Evolutionary conservation across 139 green algal genomes (phyloP), one percentile per base, ranked within the genome.

Genomic region (Pleodorina starrii): DNA sequence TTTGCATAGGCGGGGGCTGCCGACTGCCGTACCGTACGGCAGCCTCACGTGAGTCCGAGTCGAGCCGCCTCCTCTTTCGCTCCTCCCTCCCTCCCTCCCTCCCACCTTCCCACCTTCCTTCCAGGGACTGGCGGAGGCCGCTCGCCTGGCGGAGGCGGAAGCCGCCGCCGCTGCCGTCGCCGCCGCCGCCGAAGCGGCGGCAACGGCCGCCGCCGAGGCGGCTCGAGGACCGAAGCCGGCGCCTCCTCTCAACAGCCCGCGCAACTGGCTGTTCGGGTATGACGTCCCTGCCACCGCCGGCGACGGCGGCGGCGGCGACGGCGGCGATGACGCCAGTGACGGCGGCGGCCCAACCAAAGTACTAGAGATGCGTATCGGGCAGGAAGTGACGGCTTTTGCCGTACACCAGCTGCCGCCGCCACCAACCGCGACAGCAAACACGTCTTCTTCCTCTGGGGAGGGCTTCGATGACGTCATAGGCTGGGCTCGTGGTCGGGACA

Each of bases 331-430:
- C 42, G 46, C 44, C 74, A 27, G 16, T 12, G 46, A 29, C 75
- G 46, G 35, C 50, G 50, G 14, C 35, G 77, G 50, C 40, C 32
- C 25, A 25, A 36, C 57, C 14, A 68, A 6, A 32, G 43, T 88
- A 0, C 43, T 87, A n/a, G 82, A 88, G 82, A 50, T 88, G 63
- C 17, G 32, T 1, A 19, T 88, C 2, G 82, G 82, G 7, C 32
- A 42, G 11, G 60, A 88, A 17, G 5, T 88, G 63, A n/a, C 66
- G 17, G 60, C 63, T 1, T 25, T 88, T n/a, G 82, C 82, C 63
- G 82, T 88, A n/a, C 66, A 88, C n/a, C 82, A 88, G 43, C 66
- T 69, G 29, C 60, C 60, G 60, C 27, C 27, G 57, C 42, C 25
- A 27, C 38, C 57, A 21, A n/a, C n/a, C n/a, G n/a, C n/a, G n/a